Conservation (phyloP, 305 asterid genomes). For the Rubia tinctorum region DNA sequence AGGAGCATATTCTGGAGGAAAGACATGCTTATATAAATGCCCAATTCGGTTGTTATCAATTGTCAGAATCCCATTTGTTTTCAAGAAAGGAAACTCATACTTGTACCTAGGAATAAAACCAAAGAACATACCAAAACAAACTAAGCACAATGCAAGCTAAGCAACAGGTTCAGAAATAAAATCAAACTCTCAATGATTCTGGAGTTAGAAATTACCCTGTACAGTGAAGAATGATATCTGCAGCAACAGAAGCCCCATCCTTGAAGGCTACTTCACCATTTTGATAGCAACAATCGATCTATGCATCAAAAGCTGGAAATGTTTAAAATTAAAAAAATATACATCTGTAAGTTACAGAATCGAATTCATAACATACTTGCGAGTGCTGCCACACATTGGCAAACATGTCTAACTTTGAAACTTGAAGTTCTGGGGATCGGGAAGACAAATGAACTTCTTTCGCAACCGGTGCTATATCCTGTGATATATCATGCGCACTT, state of each 20-base stretch:
- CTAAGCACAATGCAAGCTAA: neutral
- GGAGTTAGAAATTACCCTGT: conserved; percentile 10
- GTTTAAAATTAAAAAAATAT: neutral
- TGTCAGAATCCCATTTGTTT: conserved; percentile 30
- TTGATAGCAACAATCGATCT: conserved; percentile 7
- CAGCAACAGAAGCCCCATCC: conserved; percentile 14
- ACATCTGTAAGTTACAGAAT: neutral
- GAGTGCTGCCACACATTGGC: conserved; percentile 55
- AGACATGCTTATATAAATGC: conserved; percentile 36
- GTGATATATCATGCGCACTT: conserved; percentile 54
- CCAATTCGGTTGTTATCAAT: conserved; percentile 32
- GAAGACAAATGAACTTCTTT: conserved; percentile 68
- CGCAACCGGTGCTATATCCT: conserved; percentile 46
- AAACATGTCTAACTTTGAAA: conserved; percentile 26
- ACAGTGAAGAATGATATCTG: conserved; percentile 14
- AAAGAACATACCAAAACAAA: neutral
- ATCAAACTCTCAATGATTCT: neutral
- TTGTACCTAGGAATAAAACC: conserved; percentile 18
- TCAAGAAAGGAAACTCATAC: conserved; percentile 26
- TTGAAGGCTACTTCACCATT: conserved; percentile 15
- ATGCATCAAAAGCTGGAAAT: neutral
- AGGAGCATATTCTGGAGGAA: conserved; percentile 36
- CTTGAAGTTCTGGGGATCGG: conserved; percentile 27
- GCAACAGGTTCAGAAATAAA: neutral
- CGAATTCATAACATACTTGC: conserved; percentile 19